Percentiles rank a stretch among this genome's conserved stretches.
Conservation (phyloP, 1,284 basidiomycete genomes). For the Ganoderma sp. region DNA sequence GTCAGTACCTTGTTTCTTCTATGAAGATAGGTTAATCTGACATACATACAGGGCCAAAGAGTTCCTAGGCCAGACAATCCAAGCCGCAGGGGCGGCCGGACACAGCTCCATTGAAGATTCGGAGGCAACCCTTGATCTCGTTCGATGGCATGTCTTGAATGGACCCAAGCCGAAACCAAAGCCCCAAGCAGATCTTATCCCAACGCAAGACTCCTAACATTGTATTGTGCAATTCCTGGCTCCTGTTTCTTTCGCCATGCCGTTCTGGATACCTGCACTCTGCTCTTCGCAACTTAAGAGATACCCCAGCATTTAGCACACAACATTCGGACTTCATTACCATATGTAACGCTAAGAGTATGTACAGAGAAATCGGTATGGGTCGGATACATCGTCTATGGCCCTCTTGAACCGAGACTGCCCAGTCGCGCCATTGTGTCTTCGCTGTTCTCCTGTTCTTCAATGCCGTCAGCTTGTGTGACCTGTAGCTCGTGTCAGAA, state of each 20-base stretch:
- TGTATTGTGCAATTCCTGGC: neutral
- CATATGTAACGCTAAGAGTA: constrained; percentile 19
- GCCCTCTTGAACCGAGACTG: constrained; percentile 40
- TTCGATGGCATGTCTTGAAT: constrained; percentile 75
- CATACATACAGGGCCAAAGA: constrained; percentile 67
- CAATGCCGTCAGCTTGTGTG: constrained; percentile 79
- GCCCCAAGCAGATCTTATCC: neutral
- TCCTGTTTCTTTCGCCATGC: neutral
- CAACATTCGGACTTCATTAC: constrained; percentile 15
- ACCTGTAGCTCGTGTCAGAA: constrained; percentile 54
- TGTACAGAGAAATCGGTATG: constrained; percentile 19
- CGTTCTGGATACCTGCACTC: constrained; percentile 1
- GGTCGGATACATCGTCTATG: constrained; percentile 18
- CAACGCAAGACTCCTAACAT: neutral
- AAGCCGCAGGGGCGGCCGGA: constrained; percentile 74
- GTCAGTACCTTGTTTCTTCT: constrained; percentile 50
- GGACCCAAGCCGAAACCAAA: constrained; percentile 48
- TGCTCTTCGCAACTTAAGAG: constrained; percentile 4
- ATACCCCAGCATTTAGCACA: constrained; percentile 15
- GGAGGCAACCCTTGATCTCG: constrained; percentile 81
- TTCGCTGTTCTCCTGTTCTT: constrained; percentile 82
- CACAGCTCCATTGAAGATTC: constrained; percentile 90
- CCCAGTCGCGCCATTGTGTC: constrained; percentile 79
- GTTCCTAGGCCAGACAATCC: constrained; percentile 77
- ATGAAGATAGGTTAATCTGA: constrained; percentile 9